Base-by-base conservation (phyloP, 495 filamentous ascomycete genomes). In the Podospora comata region DNA sequence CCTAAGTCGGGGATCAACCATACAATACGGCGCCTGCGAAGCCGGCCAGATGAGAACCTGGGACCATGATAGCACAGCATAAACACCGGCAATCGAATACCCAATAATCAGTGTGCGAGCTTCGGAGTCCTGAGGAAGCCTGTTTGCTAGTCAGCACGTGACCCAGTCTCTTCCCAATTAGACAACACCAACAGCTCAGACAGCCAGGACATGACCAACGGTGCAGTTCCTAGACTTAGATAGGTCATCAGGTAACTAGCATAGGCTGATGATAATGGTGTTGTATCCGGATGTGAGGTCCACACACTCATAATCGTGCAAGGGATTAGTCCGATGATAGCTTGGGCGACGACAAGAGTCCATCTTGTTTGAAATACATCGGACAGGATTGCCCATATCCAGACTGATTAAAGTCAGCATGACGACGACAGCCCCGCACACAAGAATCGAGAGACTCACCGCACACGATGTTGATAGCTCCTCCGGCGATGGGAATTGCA, bases 1-100 rank as follows among this genome's bases (percentile, higher is more conserved):
- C 6, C 16, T 59, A 23, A 30, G 5, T 4, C 4, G 18, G 16
- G 32, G 54, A 5, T 23, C 0, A 57, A 20, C 72, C 76, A 15
- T 68, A 80, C 79, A 81, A 32, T 77, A 77, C 23, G 79, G 79
- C 5, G 79, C 79, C 63, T 81, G 73, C 7, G 75, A 71, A 16
- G 79, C 79, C 2, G 79, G 79, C 79, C 79, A 81, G n/a, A 80
- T 73, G 4, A 81, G 74, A 1, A 81, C 79, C 61, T 81, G 79
- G 5, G 75, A 78, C 79, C 79, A 81, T 0, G 79, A 73, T 18
- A 79, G 70, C 3, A 81, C 67, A 7, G 77, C 79, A 58, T 81
- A 80, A 48, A 80, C 76, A 4, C 75, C 71, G 32, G 79, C 79
- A 18, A 81, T 77, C 2, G 79, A 76, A 39, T 79, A 72, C 13